phyloP scores from a whole-genome alignment of 2,329 filamentous ascomycete species.

The Daldinia sp. region DNA sequence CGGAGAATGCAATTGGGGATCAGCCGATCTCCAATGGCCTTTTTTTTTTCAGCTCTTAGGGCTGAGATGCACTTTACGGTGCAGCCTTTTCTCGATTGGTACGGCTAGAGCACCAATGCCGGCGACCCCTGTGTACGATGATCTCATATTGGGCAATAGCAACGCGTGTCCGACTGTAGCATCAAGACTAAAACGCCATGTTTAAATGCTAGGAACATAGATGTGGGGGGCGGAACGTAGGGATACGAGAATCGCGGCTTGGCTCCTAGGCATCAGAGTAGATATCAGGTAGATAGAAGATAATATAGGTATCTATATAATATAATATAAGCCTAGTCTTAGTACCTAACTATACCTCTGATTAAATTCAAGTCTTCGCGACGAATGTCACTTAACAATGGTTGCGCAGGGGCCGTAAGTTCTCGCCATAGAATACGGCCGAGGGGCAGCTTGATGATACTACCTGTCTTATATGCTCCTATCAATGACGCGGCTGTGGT shows the following conservation, averaged over 20 bases:
- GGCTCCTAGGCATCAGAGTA: background rate
- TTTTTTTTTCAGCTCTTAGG: conserved; percentile 4
- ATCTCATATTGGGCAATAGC: conserved; percentile 4
- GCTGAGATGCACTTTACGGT: background rate
- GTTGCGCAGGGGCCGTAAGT: background rate
- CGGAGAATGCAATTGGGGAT: conserved; percentile 4
- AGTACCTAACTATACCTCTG: background rate
- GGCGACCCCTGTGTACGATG: background rate
- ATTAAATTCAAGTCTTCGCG: too few species aligned
- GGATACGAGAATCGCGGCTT: background rate
- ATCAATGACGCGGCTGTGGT: background rate
- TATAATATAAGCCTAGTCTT: background rate
- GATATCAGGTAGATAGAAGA: background rate
- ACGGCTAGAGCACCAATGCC: background rate
- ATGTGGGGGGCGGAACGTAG: background rate
- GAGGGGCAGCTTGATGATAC: background rate
- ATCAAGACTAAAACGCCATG: background rate
- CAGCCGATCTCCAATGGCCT: conserved; percentile 26
- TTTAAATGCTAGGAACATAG: background rate
- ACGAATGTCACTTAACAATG: background rate
- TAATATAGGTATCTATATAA: background rate
- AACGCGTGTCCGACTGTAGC: background rate
- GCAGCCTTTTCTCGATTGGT: conserved; percentile 16
- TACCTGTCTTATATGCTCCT: background rate
- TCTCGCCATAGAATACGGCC: background rate